These are phyloP conservation scores for Lentinula novae-zelandiae DNA, from an alignment of 1,284 basidiomycete genomes.

Conservation along the genomic window DNA sequence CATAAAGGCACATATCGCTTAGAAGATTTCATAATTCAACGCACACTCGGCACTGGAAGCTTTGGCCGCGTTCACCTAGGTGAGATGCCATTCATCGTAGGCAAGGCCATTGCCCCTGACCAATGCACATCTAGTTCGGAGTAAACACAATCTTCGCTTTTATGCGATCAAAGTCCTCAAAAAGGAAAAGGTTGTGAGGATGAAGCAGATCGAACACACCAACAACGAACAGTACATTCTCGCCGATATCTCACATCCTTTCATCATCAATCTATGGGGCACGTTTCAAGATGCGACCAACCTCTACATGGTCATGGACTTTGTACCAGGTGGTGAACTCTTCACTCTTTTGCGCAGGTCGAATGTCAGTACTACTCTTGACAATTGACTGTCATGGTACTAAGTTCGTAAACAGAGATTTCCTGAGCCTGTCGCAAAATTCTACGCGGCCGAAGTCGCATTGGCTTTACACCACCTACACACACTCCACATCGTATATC, in stretches of 20 bases:
- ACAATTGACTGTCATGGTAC: neutral
- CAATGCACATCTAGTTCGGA: slow-evolving; percentile 54
- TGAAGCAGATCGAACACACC: slow-evolving; percentile 98
- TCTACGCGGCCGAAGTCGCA: slow-evolving; percentile 97
- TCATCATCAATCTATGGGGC: slow-evolving; percentile 98
- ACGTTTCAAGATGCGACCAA: slow-evolving; percentile 93
- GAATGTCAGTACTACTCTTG: slow-evolving; percentile 52
- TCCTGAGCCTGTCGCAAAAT: slow-evolving; percentile 98
- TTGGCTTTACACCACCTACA: slow-evolving; percentile 94
- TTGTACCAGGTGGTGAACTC: slow-evolving; percentile 95
- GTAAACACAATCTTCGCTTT: slow-evolving; percentile 89
- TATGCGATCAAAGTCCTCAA: slow-evolving; percentile 94
- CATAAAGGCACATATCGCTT: slow-evolving; percentile 68
- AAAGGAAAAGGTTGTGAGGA: slow-evolving; percentile 92
- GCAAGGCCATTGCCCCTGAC: slow-evolving; percentile 10
- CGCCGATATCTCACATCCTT: slow-evolving; percentile 87
- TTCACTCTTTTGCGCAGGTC: slow-evolving; percentile 90
- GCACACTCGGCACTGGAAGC: slow-evolving; percentile 88
- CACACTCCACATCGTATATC: slow-evolving; percentile 89
- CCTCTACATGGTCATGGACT: slow-evolving; percentile 99
- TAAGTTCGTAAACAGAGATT: slow-evolving; percentile 62
- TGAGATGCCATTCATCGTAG: slow-evolving; percentile 29
- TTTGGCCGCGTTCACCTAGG: slow-evolving; percentile 94
- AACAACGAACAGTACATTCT: slow-evolving; percentile 95
- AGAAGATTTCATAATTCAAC: slow-evolving; percentile 69